phyloP scores from a whole-genome alignment of 2,329 filamentous ascomycete genomes.

The Ophioceras dolichostomum region DNA sequence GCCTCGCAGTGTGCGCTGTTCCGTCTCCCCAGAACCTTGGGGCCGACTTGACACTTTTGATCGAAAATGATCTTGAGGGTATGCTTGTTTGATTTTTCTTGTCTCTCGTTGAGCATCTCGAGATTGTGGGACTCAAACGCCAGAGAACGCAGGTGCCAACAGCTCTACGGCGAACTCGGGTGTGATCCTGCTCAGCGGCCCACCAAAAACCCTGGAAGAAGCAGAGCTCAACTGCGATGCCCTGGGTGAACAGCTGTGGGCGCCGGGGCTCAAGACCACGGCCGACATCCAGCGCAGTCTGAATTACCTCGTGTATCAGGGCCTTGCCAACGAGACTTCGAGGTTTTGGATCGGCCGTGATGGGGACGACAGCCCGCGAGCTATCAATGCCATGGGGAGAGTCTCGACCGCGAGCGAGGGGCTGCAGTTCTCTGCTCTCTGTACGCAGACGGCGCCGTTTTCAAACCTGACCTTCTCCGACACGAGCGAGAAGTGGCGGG shows the following conservation, averaged over 20 bases:
- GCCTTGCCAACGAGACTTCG: constrained; percentile 10
- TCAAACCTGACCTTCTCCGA: constrained; percentile 20
- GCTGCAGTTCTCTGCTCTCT: constrained; percentile 21
- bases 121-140: not conserved
- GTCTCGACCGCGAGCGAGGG: constrained; percentile 8
- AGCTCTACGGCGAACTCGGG: constrained; percentile 19
- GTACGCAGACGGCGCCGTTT: constrained; percentile 29
- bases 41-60: constrained; percentile 23
- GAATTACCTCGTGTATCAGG: constrained; percentile 23
- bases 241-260: constrained; percentile 28
- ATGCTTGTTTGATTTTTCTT: not conserved
- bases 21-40: constrained; percentile 21
- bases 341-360: constrained; percentile 23
- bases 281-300: constrained; percentile 18
- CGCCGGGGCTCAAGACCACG: constrained; percentile 11
- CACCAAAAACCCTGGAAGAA: constrained; percentile 11
- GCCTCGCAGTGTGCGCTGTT: constrained; percentile 8
- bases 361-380: constrained; percentile 8
- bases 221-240: constrained; percentile 19
- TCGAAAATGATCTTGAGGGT: constrained; percentile 29
- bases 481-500: constrained; percentile 20
- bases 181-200: constrained; percentile 20
- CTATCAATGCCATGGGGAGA: constrained; percentile 15
- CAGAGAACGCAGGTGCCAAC: constrained; percentile 14
- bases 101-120: no score